Evolutionary conservation across 495 filamentous ascomycete species (phyloP), one percentile per base, ranked within the genome.

Genomic region (Collariella sp.): DNA sequence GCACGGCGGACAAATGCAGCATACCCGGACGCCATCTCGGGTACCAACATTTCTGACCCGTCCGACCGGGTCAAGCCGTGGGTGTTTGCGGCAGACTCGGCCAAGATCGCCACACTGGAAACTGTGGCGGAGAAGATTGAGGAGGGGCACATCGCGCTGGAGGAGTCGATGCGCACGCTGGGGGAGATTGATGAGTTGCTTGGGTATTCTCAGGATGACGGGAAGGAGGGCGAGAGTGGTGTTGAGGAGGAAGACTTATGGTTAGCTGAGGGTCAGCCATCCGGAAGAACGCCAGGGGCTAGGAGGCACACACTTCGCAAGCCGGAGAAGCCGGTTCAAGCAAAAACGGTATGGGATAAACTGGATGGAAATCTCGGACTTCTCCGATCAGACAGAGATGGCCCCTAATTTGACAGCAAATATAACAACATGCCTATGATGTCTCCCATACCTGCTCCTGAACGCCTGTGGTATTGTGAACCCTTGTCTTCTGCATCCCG

Each of bases 81-180:
- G 77, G 72, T 76, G 13, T 73, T 70, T 50, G 75, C 78, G 0
- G 72, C 75, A 0, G 67, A 76, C 40, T 68, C 71, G 2, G 75
- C 75, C 55, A 76, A 76, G 55, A 76, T 78, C 31, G 58, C 67
- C 0, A 75, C 69, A 0, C 63, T 78, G 7, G 74, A 78, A 50
- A 62, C 66, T 1, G 73, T 75, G 11, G 73, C 72, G 10, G 73
- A 78, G 42, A 76, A 74, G 29, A 71, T 73, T 5, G 73, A 73
- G 29, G 68, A 71, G 46, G 76, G 72, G 0, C 72, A 78, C 43
- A 47, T 74, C 1, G 70, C 71, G 2, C 59, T 78, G 0, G 70
- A 73, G 19, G 64, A 64, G 5, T 68, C 72, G n/a, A 69, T 75
- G 64, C 60, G 69, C 36, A 60, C 68, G 0, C 57, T 76, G 1